Percentiles rank a stretch among this genome's conserved stretches.
These are phyloP conservation scores for Fraxinus anomala DNA, from an alignment of 257 asterid genomes.

Conservation along the genomic window DNA sequence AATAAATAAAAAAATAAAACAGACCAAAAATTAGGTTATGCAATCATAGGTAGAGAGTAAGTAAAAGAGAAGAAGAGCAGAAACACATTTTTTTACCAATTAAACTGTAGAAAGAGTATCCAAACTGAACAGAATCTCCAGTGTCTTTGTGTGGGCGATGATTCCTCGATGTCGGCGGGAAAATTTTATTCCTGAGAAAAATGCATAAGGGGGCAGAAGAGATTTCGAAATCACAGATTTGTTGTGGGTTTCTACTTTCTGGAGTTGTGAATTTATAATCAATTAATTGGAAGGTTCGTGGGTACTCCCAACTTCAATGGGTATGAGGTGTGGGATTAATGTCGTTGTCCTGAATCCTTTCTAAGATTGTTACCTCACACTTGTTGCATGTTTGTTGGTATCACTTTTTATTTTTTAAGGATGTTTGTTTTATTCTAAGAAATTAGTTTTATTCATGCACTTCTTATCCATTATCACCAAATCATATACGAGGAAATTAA, in stretches of 20 bases:
- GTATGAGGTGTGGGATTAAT: too few relatives aligned
- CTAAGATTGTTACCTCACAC: too few relatives aligned
- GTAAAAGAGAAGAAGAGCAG: background rate
- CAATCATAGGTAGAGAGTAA: background rate
- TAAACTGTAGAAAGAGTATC: conserved; percentile 1
- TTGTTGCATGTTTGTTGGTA: too few relatives aligned
- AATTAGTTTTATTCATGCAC: too few relatives aligned
- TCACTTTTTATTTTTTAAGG: too few relatives aligned
- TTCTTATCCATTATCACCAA: too few relatives aligned
- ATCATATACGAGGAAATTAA: too few relatives aligned
- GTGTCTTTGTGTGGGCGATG: conserved; percentile 22
- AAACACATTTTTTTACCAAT: background rate
- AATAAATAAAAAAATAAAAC: background rate
- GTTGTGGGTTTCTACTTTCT: conserved; percentile 8
- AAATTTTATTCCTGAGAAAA: background rate
- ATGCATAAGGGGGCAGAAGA: background rate
- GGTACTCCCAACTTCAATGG: too few relatives aligned
- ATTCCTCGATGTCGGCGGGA: conserved; percentile 11
- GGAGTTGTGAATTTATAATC: background rate
- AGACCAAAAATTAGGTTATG: background rate
- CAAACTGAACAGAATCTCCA: background rate
- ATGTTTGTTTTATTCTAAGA: background rate
- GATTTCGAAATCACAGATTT: conserved; percentile 18
- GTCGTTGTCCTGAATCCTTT: too few relatives aligned
- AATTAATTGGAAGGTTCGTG: too few relatives aligned